Evolutionary conservation across 805 yeast genomes (phyloP), one percentile per base, ranked within the genome.

Genomic region (Diddensiella santjacobensis): DNA sequence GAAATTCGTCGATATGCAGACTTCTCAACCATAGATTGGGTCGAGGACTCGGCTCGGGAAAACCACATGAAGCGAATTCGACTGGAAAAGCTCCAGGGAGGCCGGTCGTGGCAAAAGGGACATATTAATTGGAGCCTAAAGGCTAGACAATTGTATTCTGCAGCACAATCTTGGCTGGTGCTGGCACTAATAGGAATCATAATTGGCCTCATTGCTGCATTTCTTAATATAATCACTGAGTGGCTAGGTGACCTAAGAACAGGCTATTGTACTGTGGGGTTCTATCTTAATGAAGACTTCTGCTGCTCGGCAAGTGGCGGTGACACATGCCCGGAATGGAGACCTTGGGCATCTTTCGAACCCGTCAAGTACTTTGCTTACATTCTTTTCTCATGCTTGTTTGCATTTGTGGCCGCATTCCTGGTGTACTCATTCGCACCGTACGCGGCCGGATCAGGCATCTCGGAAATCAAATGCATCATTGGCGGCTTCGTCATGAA

Each of bases 371-470:
- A 87, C 59, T 1, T 78, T 1, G 60, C 78, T 0, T 91, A 82
- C 59, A 73, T 87, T 2, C 5, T 69, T 0, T 65, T 83, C 1
- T 84, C 95, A 3, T 67, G 81, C 0, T 13, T 70, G 0, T 81
- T 91, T 57, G 85, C 93, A 2, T 64, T 73, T 5, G 55, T 74
- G 8, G 82, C 96, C 1, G 87, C 91, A 0, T 62, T 74, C 11
- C 61, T 89, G 30, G 96, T 95, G 40, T 73, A 79, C 55, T 63
- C 64, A 11, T 81, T 79, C 56, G 90, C 96, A 0, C 96, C 96
- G 1, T 74, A 82, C 45, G 98, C 99, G 1, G 95, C 98, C 1
- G 99, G 99, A 0, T 86, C 96, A 4, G 99, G 99, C 0, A 95
- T 93, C 44, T 85, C 97, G 13, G 99, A 93, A 66, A 91, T 93